A percentile compares a stretch with the other conserved stretches of the same genome.
These are phyloP conservation scores for Daedalea quercina DNA, from an alignment of 768 basidiomycete species.

Conservation along the genomic window DNA sequence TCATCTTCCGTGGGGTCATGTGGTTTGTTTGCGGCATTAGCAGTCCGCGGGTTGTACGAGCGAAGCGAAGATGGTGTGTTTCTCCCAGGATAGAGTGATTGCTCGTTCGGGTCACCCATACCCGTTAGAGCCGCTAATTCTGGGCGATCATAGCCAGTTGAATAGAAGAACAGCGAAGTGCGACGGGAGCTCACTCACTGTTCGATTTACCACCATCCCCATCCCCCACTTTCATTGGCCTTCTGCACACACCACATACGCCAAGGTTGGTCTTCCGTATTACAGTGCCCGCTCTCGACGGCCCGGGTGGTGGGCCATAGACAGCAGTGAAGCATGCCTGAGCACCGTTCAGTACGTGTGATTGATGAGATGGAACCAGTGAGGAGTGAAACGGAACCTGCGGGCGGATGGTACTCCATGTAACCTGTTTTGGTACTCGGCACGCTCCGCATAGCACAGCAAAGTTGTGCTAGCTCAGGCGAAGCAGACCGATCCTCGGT, in stretches of 20 bases:
- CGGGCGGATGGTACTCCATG: too few species aligned
- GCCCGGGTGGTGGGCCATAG: conserved; percentile 78
- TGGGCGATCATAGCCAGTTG: conserved; percentile 23
- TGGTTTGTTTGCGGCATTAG: conserved; percentile 21
- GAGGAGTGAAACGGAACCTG: too few species aligned
- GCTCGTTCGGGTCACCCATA: conserved; percentile 57
- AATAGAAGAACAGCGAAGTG: conserved; percentile 6
- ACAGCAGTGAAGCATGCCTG: conserved; percentile 96
- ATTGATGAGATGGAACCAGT: too few species aligned
- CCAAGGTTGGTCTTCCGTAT: conserved; percentile 66
- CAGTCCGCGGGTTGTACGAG: conserved; percentile 24
- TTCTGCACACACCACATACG: conserved; percentile 93
- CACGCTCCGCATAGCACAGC: too few species aligned
- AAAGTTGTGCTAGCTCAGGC: too few species aligned
- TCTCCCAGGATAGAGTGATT: conserved; percentile 62
- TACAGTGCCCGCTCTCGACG: conserved; percentile 41
- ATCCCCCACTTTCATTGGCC: conserved; percentile 94
- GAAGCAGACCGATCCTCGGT: too few species aligned
- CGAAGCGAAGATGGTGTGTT: conserved; percentile 42
- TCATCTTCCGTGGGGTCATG: conserved; percentile 83
- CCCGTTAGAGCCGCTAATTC: conserved; percentile 94
- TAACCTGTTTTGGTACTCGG: too few species aligned
- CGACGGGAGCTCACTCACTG: conserved; percentile 44
- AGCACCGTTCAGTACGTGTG: conserved; percentile 2
- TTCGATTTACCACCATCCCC: conserved; percentile 82